Percentiles rank a stretch among this genome's conserved stretches.
phyloP scores from a whole-genome alignment of 306 rosid genomes.

The Lathyrus tuberosus region DNA sequence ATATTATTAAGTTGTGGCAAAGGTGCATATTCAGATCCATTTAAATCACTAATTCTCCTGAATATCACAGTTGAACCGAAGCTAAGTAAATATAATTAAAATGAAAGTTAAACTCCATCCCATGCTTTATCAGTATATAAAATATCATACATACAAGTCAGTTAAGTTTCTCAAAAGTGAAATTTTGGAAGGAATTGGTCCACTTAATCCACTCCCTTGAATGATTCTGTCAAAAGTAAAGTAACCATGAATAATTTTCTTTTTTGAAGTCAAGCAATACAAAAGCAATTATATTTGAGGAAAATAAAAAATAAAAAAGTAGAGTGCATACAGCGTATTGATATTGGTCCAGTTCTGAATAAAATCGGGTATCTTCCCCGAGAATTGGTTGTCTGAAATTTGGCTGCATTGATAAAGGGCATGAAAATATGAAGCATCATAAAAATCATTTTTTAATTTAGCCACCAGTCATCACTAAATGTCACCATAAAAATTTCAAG shows the following conservation, averaged over 20 bases:
- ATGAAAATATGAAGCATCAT: not conserved
- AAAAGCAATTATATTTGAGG: not conserved
- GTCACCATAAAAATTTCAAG: not conserved
- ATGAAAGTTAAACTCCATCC: not conserved
- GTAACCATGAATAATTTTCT: not conserved
- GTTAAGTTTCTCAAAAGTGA: conserved; percentile 31
- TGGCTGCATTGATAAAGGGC: conserved; percentile 45
- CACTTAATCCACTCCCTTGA: conserved; percentile 72
- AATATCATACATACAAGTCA: conserved; percentile 35
- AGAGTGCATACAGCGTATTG: conserved; percentile 43
- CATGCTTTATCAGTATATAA: not conserved
- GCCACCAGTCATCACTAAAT: not conserved
- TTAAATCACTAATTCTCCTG: conserved; percentile 71
- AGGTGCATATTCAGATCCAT: conserved; percentile 44
- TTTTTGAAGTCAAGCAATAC: not conserved
- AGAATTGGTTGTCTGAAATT: conserved; percentile 54
- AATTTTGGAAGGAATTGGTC: conserved; percentile 69
- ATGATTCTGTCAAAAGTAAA: conserved; percentile 45
- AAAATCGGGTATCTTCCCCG: conserved; percentile 66
- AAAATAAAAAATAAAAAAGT: not conserved
- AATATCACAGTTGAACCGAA: conserved; percentile 1
- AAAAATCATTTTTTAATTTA: not conserved
- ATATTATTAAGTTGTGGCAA: conserved; percentile 50
- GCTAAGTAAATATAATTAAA: not conserved
- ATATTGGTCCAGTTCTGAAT: conserved; percentile 63